Percentiles rank a stretch among this genome's conserved stretches.
phyloP scores from a whole-genome alignment of 2,329 filamentous ascomycete species.

The Cercospora beticola region DNA sequence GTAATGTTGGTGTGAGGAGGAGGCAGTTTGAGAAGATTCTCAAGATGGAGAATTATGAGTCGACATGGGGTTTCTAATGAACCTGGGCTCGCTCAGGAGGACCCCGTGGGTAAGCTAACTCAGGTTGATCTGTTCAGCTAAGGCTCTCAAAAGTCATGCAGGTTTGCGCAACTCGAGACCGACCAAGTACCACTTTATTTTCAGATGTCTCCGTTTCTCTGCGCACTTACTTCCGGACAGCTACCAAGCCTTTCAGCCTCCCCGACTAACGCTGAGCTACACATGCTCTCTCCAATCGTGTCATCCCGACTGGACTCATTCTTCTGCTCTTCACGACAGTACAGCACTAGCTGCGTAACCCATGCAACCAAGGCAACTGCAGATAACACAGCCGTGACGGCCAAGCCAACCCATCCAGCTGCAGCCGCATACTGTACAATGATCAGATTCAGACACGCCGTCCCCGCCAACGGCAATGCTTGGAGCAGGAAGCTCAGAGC shows the following conservation, averaged over 20 bases:
- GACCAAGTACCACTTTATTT: neutral
- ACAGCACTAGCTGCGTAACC: neutral
- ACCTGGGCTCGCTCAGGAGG: neutral
- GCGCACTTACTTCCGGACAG: neutral
- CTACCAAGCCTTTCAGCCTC: neutral
- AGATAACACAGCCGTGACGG: neutral
- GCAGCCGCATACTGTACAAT: neutral
- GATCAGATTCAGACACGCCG: neutral
- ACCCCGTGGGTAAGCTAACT: neutral
- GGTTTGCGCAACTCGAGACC: neutral
- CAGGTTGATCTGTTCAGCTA: neutral
- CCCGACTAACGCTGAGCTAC: neutral
- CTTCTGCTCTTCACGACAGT: neutral
- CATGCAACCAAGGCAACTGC: neutral
- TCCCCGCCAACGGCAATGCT: neutral
- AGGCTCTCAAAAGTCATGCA: neutral
- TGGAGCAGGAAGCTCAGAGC: neutral
- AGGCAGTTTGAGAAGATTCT: slow-evolving; percentile 51
- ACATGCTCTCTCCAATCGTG: neutral
- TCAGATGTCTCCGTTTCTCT: neutral
- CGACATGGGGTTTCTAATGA: slow-evolving; percentile 41
- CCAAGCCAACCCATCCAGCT: neutral
- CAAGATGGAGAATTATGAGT: slow-evolving; percentile 45
- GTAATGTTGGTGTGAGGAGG: slow-evolving; percentile 55
- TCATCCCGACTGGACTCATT: neutral